Evolutionary conservation across 805 yeast genomes (phyloP).

Genomic region (Cyberlindnera mycetangii): DNA sequence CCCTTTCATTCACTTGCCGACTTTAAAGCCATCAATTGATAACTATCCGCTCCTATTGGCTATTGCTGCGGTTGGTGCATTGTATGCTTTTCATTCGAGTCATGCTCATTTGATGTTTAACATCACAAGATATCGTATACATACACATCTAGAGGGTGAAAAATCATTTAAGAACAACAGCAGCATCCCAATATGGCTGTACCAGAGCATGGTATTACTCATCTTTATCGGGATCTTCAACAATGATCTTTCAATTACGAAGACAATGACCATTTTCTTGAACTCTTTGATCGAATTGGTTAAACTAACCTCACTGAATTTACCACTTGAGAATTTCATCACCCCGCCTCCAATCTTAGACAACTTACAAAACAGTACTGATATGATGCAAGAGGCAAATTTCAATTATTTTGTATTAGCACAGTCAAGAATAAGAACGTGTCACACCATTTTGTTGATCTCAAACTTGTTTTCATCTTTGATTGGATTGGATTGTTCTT

Average conservation of each 20-base stretch:
- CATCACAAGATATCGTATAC: constrained; percentile 63
- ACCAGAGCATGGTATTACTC: constrained; percentile 78
- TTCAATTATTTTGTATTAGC: constrained; percentile 56
- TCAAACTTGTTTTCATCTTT: constrained; percentile 53
- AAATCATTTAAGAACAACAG: constrained; percentile 35
- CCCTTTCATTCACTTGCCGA: constrained; percentile 79
- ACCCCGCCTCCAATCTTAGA: constrained; percentile 40
- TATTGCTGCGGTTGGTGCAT: constrained; percentile 87
- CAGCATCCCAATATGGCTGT: constrained; percentile 79
- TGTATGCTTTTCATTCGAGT: constrained; percentile 75
- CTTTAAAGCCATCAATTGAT: constrained; percentile 46
- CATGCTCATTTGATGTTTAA: constrained; percentile 72
- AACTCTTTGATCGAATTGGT: constrained; percentile 78
- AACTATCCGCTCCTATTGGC: constrained; percentile 68
- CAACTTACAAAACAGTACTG: constrained; percentile 29
- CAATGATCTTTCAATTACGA: constrained; percentile 59
- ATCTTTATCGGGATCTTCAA: constrained; percentile 85
- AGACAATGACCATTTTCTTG: constrained; percentile 75
- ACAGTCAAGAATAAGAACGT: constrained; percentile 76
- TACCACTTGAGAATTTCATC: constrained; percentile 48
- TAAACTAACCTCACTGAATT: constrained; percentile 65
- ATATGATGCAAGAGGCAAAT: constrained; percentile 31
- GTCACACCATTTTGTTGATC: constrained; percentile 61
- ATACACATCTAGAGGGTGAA: constrained; percentile 55
- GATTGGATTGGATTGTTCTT: constrained; percentile 41